These are phyloP conservation scores for Neonectria coccinea DNA, from an alignment of 2,329 filamentous ascomycete species.

Conservation along the genomic window DNA sequence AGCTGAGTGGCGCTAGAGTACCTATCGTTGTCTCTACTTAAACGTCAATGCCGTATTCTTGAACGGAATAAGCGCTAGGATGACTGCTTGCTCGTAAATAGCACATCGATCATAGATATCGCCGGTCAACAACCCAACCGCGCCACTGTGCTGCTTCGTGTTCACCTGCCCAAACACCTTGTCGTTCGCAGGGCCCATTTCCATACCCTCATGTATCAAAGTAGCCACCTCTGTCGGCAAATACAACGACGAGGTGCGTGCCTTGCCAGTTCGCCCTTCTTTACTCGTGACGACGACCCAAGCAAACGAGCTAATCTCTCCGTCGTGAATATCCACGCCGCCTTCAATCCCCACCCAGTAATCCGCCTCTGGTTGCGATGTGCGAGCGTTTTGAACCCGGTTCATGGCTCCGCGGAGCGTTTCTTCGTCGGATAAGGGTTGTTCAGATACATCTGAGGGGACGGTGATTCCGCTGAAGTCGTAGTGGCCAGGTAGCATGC, in stretches of 20 bases:
- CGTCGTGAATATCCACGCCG: conserved; percentile 49
- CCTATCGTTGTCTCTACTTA: not conserved
- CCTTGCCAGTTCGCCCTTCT: conserved; percentile 50
- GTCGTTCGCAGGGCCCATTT: conserved; percentile 56
- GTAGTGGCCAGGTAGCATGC: conserved; percentile 50
- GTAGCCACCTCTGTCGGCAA: conserved; percentile 52
- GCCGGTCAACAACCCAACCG: conserved; percentile 55
- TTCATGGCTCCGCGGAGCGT: conserved; percentile 55
- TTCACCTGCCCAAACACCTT: conserved; percentile 52
- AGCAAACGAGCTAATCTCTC: conserved; percentile 52
- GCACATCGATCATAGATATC: conserved; percentile 51
- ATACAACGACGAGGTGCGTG: conserved; percentile 54
- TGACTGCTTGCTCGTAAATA: conserved; percentile 55
- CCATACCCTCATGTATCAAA: conserved; percentile 52
- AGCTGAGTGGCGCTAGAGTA: not conserved
- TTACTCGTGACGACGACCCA: conserved; percentile 53
- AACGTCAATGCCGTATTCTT: conserved; percentile 52
- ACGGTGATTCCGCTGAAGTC: conserved; percentile 48
- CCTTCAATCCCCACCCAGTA: conserved; percentile 58
- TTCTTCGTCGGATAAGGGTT: conserved; percentile 54
- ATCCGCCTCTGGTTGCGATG: conserved; percentile 48
- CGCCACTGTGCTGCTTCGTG: conserved; percentile 54
- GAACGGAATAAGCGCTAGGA: conserved; percentile 56
- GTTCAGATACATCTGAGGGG: conserved; percentile 54
- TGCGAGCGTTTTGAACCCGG: conserved; percentile 50